phyloP scores from a whole-genome alignment of 768 basidiomycete species.

The Mycena galopus region DNA sequence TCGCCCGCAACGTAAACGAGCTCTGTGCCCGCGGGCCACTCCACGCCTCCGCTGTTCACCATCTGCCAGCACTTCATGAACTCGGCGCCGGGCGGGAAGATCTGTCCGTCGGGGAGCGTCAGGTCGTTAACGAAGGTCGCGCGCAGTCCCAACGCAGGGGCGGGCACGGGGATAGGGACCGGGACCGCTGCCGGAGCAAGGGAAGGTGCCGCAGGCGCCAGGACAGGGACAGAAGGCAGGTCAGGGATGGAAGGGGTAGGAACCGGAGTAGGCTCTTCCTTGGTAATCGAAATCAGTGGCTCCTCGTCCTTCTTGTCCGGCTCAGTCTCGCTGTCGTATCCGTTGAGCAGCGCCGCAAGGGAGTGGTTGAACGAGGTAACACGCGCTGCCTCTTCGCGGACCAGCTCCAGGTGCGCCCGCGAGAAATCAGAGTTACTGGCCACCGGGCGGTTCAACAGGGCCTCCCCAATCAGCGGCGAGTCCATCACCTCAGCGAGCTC shows the following conservation, averaged over 20 bases:
- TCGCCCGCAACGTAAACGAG: slow-evolving; percentile 81
- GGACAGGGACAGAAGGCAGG: too few species aligned
- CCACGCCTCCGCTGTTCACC: slow-evolving; percentile 69
- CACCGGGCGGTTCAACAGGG: slow-evolving; percentile 42
- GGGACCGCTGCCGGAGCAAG: slow-evolving; percentile 8
- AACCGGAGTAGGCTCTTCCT: slow-evolving; percentile 7
- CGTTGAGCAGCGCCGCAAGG: slow-evolving; percentile 49
- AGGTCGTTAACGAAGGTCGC: slow-evolving; percentile 75
- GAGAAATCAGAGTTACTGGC: background rate
- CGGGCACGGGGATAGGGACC: slow-evolving; percentile 18
- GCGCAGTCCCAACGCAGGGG: slow-evolving; percentile 48
- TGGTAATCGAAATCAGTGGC: slow-evolving; percentile 5
- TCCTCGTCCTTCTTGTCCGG: slow-evolving; percentile 12
- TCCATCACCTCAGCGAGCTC: slow-evolving; percentile 35
- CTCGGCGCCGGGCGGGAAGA: slow-evolving; percentile 85
- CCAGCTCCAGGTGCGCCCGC: background rate
- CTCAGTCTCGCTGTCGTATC: slow-evolving; percentile 38
- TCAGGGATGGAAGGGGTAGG: background rate
- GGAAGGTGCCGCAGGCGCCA: background rate
- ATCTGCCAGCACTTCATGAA: slow-evolving; percentile 89
- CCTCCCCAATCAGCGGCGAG: slow-evolving; percentile 49
- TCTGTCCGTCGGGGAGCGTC: slow-evolving; percentile 81
- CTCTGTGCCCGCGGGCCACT: slow-evolving; percentile 80
- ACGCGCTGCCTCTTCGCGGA: background rate
- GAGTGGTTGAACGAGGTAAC: slow-evolving; percentile 40